A percentile compares a stretch with the other conserved stretches of the same genome.
phyloP scores from a whole-genome alignment of 306 rosid species.

The Senna tora region DNA sequence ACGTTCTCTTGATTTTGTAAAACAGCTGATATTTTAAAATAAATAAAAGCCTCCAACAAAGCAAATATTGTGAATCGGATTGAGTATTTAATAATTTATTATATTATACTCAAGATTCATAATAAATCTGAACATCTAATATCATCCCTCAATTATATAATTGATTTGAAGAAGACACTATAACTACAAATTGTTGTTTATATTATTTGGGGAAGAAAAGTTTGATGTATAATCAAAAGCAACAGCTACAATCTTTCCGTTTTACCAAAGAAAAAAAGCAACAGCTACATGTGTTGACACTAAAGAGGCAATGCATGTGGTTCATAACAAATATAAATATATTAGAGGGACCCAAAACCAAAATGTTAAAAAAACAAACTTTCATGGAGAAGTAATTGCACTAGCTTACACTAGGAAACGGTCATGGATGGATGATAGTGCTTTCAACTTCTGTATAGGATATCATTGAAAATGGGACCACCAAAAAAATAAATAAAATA shows the following conservation, averaged over 20 bases:
- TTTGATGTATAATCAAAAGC: background rate
- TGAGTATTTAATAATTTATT: no score
- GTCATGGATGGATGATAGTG: background rate
- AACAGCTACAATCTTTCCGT: no score
- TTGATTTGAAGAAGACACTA: background rate
- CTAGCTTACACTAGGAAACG: no score
- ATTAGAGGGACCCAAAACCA: background rate
- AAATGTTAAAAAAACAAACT: background rate
- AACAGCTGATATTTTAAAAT: no score
- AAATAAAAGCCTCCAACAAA: no score
- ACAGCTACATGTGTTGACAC: slow-evolving; percentile 16
- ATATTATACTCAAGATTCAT: no score
- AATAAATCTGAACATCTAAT: no score
- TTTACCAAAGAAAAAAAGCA: no score
- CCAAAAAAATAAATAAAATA: background rate
- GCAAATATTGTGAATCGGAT: no score
- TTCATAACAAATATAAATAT: background rate
- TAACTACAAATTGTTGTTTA: background rate
- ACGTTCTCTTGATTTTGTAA: no score
- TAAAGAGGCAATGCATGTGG: slow-evolving; percentile 14
- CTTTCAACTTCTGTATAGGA: background rate
- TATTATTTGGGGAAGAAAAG: background rate
- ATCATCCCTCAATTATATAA: background rate
- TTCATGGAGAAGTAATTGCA: background rate
- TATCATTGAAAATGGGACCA: background rate